Base-by-base conservation (phyloP, 371 early-diverging fungal species). In the Thermomucor indicae-seudaticae region DNA sequence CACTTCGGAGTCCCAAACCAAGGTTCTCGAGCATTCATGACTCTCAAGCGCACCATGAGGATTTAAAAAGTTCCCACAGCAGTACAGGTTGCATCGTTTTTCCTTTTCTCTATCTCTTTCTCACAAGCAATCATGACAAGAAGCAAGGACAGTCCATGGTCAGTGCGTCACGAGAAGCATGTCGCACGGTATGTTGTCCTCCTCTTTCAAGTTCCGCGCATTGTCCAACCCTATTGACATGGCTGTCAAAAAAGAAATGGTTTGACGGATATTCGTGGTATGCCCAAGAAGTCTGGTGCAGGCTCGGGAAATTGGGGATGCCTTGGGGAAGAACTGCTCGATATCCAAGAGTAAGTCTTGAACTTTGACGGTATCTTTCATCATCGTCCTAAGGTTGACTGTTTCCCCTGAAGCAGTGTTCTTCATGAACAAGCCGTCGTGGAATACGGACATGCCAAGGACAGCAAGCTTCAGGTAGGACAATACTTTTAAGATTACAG, bases 281-380 rank as follows among this genome's bases (percentile, higher is more conserved):
- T 43, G 28, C 42, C 39, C 12, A 51, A 51, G n/a, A 51, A 51
- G 25, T 23, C 51, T 17, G 51, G 51, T 20, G 51, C 51, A 1
- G 51, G 51, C 4, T 51, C 43, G 22, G 51, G 43, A 22, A 51
- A 51, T 34, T 51, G 51, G 51, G 51, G 51, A 10, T 17, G 40
- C 10, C 51, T 39, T 6, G 51, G 42, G 20, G 51, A 42, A 10
- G 41, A 51, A 16, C 5, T 51, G 17, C 43, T 43, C 20, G 51
- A 51, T 19, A 51, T 51, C 30, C 42, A 51, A 30, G 41, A 51
- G 51, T 43, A 51, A 20, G 44, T 44, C 43, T 22, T 23, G 24
- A 43, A 25, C 25, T 43, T 14, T 32, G 10, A 7, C 14, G n/a
- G n/a, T n/a, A n/a, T n/a, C n/a, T n/a, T n/a, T n/a, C n/a, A n/a